Base-by-base conservation (phyloP, 108 stramenopile species). In the Licmophora abbreviata region DNA sequence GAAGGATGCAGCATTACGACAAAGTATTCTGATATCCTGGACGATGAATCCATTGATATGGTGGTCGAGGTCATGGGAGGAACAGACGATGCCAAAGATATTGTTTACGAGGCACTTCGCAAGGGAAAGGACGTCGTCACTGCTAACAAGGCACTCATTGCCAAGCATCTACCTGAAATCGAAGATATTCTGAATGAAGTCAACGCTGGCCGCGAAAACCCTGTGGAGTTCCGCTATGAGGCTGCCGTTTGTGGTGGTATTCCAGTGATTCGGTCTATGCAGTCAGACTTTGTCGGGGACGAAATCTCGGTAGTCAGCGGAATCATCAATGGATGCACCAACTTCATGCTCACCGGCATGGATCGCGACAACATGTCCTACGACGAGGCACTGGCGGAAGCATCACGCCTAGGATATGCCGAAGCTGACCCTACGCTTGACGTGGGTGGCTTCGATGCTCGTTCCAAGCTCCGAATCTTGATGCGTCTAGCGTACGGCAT, bases 271-370 rank as follows among this genome's bases (percentile, higher is more conserved):
- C 85, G 91, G 57, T 84, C 92, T 31, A 76, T 97, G 61, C 93
- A 97, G 60, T 69, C 70, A 33, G 93, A 95, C 64, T 95, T 89
- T 63, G 83, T 86, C 9, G 93, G 92, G 28, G 96, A 95, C 69
- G 69, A 87, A 33, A 75, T 97, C 46, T 38, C 69, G 25, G 74
- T 81, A 64, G 61, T 91, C 49, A 64, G 68, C 45, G 89, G 90
- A 24, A 97, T 97, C 61, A 94, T 97, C 76, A 97, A 95, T 64
- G 96, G 96, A 35, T 95, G 94, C 63, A 97, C 96, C 47, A 97
- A 97, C 73, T 97, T 95, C 61, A 97, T 97, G 94, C 64, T 97
- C 26, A 94, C 94, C 22, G 92, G 85, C 57, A 97, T 97, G 96
- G 96, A 95, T 63, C 65, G 76, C 29, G 75, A 88, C 62, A 83